phyloP scores from a whole-genome alignment of 2,329 filamentous ascomycete species.

The Rhynchosporium agropyri region DNA sequence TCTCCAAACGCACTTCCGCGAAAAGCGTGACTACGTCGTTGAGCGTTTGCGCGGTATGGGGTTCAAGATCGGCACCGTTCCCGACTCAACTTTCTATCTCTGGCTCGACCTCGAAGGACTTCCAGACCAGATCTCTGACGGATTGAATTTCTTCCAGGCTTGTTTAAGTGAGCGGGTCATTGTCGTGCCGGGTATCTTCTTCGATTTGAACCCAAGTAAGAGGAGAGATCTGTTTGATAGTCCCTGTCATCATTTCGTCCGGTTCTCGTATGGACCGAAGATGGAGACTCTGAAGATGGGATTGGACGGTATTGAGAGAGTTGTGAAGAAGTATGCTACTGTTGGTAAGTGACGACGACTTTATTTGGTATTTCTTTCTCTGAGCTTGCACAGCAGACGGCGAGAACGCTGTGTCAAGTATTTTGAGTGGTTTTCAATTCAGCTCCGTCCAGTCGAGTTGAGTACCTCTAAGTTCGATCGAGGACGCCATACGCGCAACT shows the following conservation, averaged over 20 bases:
- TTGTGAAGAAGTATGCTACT: conserved; percentile 62
- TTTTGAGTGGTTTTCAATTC: too few species aligned
- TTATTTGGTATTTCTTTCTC: neutral
- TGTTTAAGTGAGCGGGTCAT: conserved; percentile 94
- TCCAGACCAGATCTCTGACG: conserved; percentile 83
- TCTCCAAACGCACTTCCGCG: conserved; percentile 81
- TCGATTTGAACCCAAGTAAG: conserved; percentile 90
- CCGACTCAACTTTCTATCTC: conserved; percentile 93
- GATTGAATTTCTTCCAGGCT: conserved; percentile 95
- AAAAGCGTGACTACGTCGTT: conserved; percentile 91
- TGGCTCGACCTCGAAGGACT: conserved; percentile 72
- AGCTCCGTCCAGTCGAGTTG: too few species aligned
- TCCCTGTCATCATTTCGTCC: conserved; percentile 90
- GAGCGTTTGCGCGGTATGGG: conserved; percentile 80
- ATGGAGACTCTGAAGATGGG: conserved; percentile 79
- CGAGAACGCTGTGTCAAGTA: too few species aligned
- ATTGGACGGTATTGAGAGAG: conserved; percentile 81
- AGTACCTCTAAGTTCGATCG: too few species aligned
- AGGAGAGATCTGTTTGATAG: conserved; percentile 90
- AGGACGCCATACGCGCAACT: too few species aligned
- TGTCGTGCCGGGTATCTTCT: conserved; percentile 96
- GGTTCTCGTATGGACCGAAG: conserved; percentile 80
- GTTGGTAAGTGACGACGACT: conserved; percentile 20
- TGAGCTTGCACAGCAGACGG: neutral
- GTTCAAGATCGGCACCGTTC: conserved; percentile 80